Evolutionary conservation across 179 eudicot species (phyloP), one percentile per base, ranked within the genome.

Genomic region (Vitellaria paradoxa): DNA sequence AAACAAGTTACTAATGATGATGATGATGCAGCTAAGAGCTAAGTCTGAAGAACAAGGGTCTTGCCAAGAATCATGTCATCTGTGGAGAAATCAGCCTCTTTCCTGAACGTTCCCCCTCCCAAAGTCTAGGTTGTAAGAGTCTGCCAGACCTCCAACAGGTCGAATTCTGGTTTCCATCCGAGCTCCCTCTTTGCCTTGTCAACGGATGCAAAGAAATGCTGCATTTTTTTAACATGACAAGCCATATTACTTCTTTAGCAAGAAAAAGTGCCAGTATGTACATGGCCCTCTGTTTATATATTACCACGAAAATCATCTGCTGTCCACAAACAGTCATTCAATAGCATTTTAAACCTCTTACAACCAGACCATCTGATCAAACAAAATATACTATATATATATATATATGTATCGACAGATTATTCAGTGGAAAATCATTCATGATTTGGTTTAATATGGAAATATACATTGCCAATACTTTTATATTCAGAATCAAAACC

Each of bases 121-220:
- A 76, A 90, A 95, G 76, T 95, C 99, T 53, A 95, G 91, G 84
- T 84, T 87, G 91, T 95, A 95, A 3, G 99, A 95, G 81, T 91
- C 98, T 12, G 93, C 73, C 1, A 95, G 91, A 30, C 99, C 99
- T 80, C 79, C 98, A 61, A 91, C 80, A 93, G 80, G 81, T 87
- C 91, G 69, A 81, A 95, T 40, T 95, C 97, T 10, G 99, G 99
- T 67, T 68, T 78, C 97, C 84, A 90, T 23, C 95, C 99, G 0
- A 95, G 92, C 78, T 82, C 77, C 23, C 82, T 87, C 86, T 95
- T 93, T n/a, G 99, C 93, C 90, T 95, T 95, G 26, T 95, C 97
- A 9, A 95, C 77, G 2, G 99, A 95, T 53, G 99, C 88, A 72
- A 95, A 95, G 95, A 90, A 95, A 86, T 95, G 99, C 99, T 95